Evolutionary conservation across 2,329 filamentous ascomycete genomes (phyloP).

Genomic region (Paecilomyces dactylethromorphus): DNA sequence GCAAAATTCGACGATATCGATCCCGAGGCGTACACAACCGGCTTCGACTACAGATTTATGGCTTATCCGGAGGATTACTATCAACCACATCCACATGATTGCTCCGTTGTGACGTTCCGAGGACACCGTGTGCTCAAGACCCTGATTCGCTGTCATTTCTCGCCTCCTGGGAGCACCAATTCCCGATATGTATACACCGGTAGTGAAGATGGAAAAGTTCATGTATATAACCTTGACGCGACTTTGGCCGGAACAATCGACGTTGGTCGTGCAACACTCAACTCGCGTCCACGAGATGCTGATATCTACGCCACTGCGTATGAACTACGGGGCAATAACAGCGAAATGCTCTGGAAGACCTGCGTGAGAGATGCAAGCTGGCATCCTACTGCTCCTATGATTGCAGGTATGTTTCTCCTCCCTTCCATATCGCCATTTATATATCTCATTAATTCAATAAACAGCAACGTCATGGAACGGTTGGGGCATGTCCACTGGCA

Average conservation of each 20-base stretch:
- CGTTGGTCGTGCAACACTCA: conserved; percentile 63
- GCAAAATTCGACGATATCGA: conserved; percentile 51
- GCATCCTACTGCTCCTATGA: conserved; percentile 77
- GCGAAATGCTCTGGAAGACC: conserved; percentile 62
- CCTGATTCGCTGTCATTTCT: conserved; percentile 92
- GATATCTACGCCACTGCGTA: conserved; percentile 52
- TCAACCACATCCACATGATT: conserved; percentile 70
- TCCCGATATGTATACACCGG: conserved; percentile 91
- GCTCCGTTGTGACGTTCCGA: conserved; percentile 86
- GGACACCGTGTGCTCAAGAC: conserved; percentile 86
- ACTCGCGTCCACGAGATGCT: conserved; percentile 50
- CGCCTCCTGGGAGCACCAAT: conserved; percentile 76
- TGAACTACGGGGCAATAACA: conserved; percentile 42
- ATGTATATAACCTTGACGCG: conserved; percentile 89
- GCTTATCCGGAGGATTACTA: conserved; percentile 50
- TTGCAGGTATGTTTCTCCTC: conserved; percentile 53
- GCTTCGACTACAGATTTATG: conserved; percentile 58
- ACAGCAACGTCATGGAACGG: conserved; percentile 78
- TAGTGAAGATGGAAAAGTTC: conserved; percentile 81
- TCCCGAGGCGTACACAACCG: conserved; percentile 46
- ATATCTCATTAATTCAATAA: conserved; percentile 8
- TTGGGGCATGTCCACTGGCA: conserved; percentile 64
- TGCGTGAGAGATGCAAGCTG: conserved; percentile 84
- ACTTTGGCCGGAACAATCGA: conserved; percentile 73
- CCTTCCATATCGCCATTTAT: conserved; percentile 3